Conservation (phyloP, 2,329 filamentous ascomycete species). For the Alternaria sp. region DNA sequence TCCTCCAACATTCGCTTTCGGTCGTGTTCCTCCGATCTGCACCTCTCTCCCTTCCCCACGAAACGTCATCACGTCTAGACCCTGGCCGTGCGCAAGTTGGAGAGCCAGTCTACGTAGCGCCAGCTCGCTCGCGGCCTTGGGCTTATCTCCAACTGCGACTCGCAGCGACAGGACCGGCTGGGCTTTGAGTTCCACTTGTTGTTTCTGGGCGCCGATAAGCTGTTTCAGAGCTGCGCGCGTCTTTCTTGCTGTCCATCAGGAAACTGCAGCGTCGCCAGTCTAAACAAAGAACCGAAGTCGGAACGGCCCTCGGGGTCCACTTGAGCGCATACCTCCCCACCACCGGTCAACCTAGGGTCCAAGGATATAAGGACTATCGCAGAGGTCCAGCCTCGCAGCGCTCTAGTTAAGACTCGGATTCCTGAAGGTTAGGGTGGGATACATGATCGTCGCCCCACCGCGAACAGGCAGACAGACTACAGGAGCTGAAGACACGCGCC, state of each 20-base stretch:
- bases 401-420: background rate
- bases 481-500: conserved; percentile 27
- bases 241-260: conserved; percentile 12
- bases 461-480: conserved; percentile 33
- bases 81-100: conserved; percentile 31
- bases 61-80: conserved; percentile 34
- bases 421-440: conserved; percentile 23
- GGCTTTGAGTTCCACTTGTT: background rate
- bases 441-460: conserved; percentile 39
- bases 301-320: conserved; percentile 38
- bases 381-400: background rate
- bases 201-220: conserved; percentile 3
- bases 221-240: conserved; percentile 13
- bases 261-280: conserved; percentile 10
- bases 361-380: conserved; percentile 11
- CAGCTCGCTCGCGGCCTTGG: conserved; percentile 22
- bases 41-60: conserved; percentile 15
- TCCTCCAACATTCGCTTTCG: conserved; percentile 5
- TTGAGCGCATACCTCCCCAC: conserved; percentile 40
- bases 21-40: conserved; percentile 11
- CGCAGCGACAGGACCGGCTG: conserved; percentile 12
- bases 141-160: conserved; percentile 30
- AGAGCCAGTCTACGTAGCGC: conserved; percentile 32
- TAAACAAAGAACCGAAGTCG: conserved; percentile 44
- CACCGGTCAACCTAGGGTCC: conserved; percentile 23